Evolutionary conservation across 2,329 filamentous ascomycete species (phyloP).

Genomic region (Xylariales sp.): DNA sequence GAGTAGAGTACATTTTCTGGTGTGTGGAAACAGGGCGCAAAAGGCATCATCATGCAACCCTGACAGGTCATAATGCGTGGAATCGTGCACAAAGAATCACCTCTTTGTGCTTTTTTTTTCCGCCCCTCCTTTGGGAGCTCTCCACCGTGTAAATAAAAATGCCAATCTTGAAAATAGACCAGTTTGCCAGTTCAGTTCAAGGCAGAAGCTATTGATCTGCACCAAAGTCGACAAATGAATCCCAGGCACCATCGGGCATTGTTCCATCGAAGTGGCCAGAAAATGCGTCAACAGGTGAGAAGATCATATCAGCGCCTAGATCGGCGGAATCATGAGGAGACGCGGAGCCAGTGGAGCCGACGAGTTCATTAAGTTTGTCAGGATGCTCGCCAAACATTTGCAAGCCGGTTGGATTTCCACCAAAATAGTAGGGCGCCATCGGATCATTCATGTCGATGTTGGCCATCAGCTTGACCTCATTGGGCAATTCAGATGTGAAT

Average conservation of each 20-base stretch:
- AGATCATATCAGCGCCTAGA: constrained; percentile 9
- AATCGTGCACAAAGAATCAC: no score
- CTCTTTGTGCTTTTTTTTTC: no score
- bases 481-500: constrained; percentile 37
- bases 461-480: constrained; percentile 37
- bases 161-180: not conserved
- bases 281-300: constrained; percentile 13
- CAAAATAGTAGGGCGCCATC: constrained; percentile 23
- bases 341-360: not conserved
- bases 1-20: no score
- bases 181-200: not conserved
- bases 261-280: constrained; percentile 12
- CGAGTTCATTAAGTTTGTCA: constrained; percentile 4
- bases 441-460: constrained; percentile 25
- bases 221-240: constrained; percentile 25
- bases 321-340: constrained; percentile 5
- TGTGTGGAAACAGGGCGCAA: no score
- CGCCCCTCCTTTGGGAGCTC: no score
- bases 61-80: no score
- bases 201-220: constrained; percentile 16
- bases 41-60: no score
- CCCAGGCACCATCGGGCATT: constrained; percentile 17
- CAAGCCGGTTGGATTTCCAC: constrained; percentile 12
- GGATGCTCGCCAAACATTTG: constrained; percentile 16
- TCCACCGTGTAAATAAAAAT: not conserved